A percentile compares a stretch with the other conserved stretches of the same genome.
phyloP scores from a whole-genome alignment of 805 yeast species.

The Suhomyces sp. region DNA sequence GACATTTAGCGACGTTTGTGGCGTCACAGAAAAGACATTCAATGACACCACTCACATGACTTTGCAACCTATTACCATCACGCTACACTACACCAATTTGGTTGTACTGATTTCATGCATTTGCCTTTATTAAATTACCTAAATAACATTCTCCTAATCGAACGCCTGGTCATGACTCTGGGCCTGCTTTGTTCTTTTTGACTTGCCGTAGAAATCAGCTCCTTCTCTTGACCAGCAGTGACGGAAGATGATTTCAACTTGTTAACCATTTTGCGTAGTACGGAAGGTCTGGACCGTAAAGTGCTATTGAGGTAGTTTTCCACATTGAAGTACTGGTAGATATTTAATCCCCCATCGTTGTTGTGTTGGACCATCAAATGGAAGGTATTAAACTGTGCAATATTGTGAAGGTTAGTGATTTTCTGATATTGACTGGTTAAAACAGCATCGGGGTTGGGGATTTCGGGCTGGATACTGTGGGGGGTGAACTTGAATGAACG shows the following conservation, averaged over 20 bases:
- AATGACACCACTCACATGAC: too few species aligned
- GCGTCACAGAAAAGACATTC: too few species aligned
- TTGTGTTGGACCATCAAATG: conserved; percentile 9
- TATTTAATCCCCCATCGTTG: not conserved
- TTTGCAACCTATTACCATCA: too few species aligned
- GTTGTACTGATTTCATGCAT: too few species aligned
- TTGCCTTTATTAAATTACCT: too few species aligned
- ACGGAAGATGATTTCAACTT: not conserved
- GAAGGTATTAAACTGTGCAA: conserved; percentile 7
- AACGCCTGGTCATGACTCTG: too few species aligned
- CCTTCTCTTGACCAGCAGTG: conserved; percentile 2
- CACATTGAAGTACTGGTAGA: conserved; percentile 15
- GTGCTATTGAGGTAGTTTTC: conserved; percentile 11
- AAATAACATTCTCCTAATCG: too few species aligned
- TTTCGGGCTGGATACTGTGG: conserved; percentile 9
- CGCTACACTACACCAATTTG: too few species aligned
- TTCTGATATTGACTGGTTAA: conserved; percentile 1
- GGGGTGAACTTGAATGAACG: conserved; percentile 14
- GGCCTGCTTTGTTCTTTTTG: too few species aligned
- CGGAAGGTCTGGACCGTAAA: not conserved
- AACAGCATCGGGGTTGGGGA: not conserved
- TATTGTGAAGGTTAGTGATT: not conserved
- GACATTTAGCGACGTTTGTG: too few species aligned
- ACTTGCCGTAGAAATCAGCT: too few species aligned
- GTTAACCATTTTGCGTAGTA: not conserved